Conservation (phyloP, 106 monocot genomes). For the Apostasia ramifera region DNA sequence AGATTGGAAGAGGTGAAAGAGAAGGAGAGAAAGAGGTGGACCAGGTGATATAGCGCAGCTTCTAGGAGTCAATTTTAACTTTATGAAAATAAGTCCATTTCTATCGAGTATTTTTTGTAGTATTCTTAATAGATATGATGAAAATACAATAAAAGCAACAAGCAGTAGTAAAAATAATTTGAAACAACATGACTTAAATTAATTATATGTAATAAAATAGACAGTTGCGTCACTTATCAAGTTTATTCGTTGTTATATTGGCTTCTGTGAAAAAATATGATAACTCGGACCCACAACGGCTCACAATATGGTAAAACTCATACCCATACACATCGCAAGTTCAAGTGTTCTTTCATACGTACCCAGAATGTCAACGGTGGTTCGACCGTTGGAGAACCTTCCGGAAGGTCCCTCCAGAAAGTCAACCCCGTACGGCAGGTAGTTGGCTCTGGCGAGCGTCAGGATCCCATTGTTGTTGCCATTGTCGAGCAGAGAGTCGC, state of each 20-base stretch:
- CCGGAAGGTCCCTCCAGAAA: constrained; percentile 57
- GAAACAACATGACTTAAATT: no score
- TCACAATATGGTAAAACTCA: background rate
- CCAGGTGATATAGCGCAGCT: no score
- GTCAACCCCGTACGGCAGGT: constrained; percentile 80
- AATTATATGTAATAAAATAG: no score
- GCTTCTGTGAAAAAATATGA: background rate
- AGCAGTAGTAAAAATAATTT: background rate
- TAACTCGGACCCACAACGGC: background rate
- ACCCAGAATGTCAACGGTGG: constrained; percentile 58
- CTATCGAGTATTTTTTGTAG: background rate
- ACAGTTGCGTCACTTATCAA: no score
- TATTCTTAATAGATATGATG: background rate
- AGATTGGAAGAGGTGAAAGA: no score
- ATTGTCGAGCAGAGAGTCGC: constrained; percentile 83
- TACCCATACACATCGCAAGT: no score
- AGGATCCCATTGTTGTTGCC: constrained; percentile 79
- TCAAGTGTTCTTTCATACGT: background rate
- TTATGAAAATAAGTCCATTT: background rate
- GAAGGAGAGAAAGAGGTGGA: no score
- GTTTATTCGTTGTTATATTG: background rate
- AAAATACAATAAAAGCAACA: background rate
- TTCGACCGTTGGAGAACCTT: constrained; percentile 79
- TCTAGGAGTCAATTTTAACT: no score
- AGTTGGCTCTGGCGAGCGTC: constrained; percentile 75